These are phyloP conservation scores for Brasilioporus rufonigricans DNA, from an alignment of 768 basidiomycete species.

Conservation along the genomic window DNA sequence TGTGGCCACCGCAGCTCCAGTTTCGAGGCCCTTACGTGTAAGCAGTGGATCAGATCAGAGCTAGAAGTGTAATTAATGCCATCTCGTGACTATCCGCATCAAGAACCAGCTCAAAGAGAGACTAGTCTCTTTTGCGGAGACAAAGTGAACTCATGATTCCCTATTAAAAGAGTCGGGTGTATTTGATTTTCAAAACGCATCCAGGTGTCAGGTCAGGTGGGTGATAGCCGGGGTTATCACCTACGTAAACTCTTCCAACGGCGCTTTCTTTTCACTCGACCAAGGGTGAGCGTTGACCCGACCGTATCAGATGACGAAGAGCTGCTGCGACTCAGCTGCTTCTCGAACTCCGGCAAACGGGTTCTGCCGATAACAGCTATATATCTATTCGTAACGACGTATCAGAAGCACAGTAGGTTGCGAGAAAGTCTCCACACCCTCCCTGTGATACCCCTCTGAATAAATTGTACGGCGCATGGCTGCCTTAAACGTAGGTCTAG, in stretches of 20 bases:
- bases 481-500: background rate
- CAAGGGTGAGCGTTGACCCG: background rate
- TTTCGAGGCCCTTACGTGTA: no score
- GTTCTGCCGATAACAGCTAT: slow-evolving; percentile 6
- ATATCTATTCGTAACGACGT: background rate
- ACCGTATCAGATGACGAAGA: slow-evolving; percentile 5
- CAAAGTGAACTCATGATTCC: background rate
- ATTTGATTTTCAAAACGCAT: background rate
- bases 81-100: background rate
- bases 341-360: slow-evolving; percentile 1
- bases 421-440: background rate
- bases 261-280: background rate
- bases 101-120: background rate
- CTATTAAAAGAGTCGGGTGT: background rate
- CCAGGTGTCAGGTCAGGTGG: slow-evolving; percentile 5
- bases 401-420: background rate
- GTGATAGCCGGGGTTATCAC: background rate
- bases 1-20: no score
- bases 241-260: background rate
- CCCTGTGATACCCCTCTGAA: background rate
- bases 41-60: no score
- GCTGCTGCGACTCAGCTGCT: background rate
- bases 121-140: slow-evolving; percentile 8
- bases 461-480: slow-evolving; percentile 4
- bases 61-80: background rate